Percentiles rank a stretch among this genome's conserved stretches.
phyloP scores from a whole-genome alignment of 2,329 filamentous ascomycete genomes.

The Xylariales sp. region DNA sequence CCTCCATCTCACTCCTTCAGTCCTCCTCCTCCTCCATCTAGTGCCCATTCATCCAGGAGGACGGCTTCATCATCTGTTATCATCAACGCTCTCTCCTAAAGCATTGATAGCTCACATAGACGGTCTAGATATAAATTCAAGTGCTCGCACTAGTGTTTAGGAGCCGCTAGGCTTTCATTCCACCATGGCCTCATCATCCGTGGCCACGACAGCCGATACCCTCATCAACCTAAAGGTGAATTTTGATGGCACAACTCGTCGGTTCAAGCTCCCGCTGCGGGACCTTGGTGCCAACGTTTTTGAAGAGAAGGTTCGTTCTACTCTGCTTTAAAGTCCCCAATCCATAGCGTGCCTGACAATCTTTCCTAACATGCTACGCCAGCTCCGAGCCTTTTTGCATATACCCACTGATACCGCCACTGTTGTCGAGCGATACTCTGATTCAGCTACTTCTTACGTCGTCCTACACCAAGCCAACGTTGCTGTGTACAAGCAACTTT shows the following conservation, averaged over 20 bases:
- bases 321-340: background rate
- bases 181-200: slow-evolving; percentile 55
- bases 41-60: slow-evolving; percentile 21
- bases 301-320: slow-evolving; percentile 79
- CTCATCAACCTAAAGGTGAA: slow-evolving; percentile 87
- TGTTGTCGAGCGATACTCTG: slow-evolving; percentile 91
- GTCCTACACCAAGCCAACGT: slow-evolving; percentile 80
- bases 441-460: slow-evolving; percentile 86
- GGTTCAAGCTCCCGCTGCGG: slow-evolving; percentile 89
- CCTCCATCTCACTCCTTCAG: slow-evolving; percentile 15
- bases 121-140: background rate
- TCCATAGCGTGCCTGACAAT: background rate
- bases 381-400: slow-evolving; percentile 77
- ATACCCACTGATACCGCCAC: slow-evolving; percentile 72
- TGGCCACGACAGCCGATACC: slow-evolving; percentile 66
- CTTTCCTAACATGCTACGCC: slow-evolving; percentile 26
- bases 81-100: slow-evolving; percentile 12
- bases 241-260: slow-evolving; percentile 78
- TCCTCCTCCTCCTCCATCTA: slow-evolving; percentile 1
- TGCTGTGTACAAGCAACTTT: slow-evolving; percentile 94
- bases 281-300: slow-evolving; percentile 81
- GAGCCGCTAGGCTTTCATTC: slow-evolving; percentile 28
- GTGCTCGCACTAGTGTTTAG: slow-evolving; percentile 11
- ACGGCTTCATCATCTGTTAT: slow-evolving; percentile 22
- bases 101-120: slow-evolving; percentile 3